Percentiles rank a stretch among this genome's conserved stretches.
phyloP scores from a whole-genome alignment of 1,284 basidiomycete species.

The Amylostereum chailletii region DNA sequence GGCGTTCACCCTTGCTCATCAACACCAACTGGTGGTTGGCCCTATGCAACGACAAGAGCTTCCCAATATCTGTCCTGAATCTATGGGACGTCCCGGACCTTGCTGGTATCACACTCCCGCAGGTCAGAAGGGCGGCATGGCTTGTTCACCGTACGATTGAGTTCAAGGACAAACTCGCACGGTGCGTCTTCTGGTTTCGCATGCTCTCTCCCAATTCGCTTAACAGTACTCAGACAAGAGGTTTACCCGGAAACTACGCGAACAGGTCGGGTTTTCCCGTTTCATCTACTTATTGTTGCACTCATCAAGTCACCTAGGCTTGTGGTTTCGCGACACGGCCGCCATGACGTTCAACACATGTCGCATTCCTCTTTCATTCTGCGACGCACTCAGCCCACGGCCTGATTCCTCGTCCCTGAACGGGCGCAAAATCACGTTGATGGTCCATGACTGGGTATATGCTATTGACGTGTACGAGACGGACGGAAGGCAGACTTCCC shows the following conservation, averaged over 20 bases:
- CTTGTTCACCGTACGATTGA: constrained; percentile 69
- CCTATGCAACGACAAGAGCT: constrained; percentile 56
- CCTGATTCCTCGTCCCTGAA: constrained; percentile 33
- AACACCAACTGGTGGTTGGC: constrained; percentile 98
- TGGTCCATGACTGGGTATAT: constrained; percentile 81
- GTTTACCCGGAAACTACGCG: constrained; percentile 47
- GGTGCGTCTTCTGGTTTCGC: constrained; percentile 29
- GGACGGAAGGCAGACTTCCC: constrained; percentile 23
- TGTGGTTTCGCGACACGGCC: constrained; percentile 55
- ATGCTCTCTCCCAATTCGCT: neutral
- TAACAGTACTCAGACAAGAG: constrained; percentile 35
- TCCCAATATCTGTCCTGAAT: constrained; percentile 37
- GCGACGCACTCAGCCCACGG: constrained; percentile 53
- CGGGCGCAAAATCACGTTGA: constrained; percentile 59
- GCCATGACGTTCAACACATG: constrained; percentile 69
- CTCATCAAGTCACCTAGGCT: constrained; percentile 26
- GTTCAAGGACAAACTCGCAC: constrained; percentile 67
- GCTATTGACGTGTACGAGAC: constrained; percentile 59
- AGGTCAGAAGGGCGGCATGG: constrained; percentile 83
- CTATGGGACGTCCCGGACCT: constrained; percentile 22
- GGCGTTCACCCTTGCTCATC: constrained; percentile 79
- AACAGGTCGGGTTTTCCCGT: constrained; percentile 29
- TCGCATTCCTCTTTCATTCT: constrained; percentile 60
- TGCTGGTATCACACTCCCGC: constrained; percentile 69
- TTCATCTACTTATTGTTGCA: constrained; percentile 6